Evolutionary conservation across 495 filamentous ascomycete genomes (phyloP).

Genomic region (Talaromyces ruber): DNA sequence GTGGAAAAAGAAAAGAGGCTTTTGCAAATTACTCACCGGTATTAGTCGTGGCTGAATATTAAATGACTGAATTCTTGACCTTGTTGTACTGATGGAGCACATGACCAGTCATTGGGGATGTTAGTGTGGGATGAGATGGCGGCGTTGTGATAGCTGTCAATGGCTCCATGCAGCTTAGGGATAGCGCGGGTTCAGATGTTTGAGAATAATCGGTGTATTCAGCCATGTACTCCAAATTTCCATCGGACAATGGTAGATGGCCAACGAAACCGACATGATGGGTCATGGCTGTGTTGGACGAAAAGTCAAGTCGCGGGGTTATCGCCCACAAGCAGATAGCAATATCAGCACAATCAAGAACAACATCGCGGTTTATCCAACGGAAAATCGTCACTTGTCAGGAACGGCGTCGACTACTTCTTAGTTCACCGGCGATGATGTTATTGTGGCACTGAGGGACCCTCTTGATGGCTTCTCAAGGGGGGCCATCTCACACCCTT

Average conservation of each 20-base stretch:
- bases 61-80: neutral
- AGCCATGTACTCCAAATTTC: neutral
- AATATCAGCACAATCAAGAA: neutral
- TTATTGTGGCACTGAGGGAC: neutral
- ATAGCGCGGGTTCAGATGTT: neutral
- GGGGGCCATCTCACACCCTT: neutral
- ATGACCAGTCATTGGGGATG: neutral
- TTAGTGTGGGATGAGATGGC: slow-evolving; percentile 2
- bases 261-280: neutral
- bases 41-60: neutral
- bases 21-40: neutral
- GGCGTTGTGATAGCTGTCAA: neutral
- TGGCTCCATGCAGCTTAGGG: neutral
- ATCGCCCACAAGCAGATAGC: neutral
- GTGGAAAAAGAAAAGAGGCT: neutral
- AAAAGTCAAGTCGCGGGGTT: neutral
- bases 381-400: neutral
- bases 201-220: neutral
- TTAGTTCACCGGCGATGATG: neutral
- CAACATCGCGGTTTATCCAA: neutral
- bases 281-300: neutral
- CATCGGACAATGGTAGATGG: neutral
- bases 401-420: neutral
- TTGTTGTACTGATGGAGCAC: neutral
- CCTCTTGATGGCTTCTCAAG: neutral